phyloP scores from a whole-genome alignment of 345 rosid genomes.

The Acer saccharum region DNA sequence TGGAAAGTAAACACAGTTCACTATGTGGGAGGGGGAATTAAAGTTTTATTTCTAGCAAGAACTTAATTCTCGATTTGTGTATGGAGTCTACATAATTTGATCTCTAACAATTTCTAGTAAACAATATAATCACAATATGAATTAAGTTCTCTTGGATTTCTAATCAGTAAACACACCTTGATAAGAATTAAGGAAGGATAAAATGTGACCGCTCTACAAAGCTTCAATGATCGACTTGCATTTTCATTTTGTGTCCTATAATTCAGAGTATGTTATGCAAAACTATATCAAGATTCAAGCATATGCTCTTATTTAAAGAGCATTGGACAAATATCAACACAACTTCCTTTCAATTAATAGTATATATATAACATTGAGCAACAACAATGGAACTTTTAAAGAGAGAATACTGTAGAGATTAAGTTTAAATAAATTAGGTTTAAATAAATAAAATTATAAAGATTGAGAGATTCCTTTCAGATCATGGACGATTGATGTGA shows the following conservation, averaged over 20 bases:
- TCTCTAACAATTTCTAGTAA: no score
- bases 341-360: not conserved
- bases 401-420: not conserved
- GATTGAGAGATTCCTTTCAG: slow-evolving; percentile 33
- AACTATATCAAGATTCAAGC: not conserved
- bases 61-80: no score
- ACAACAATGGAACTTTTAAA: not conserved
- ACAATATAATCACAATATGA: no score
- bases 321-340: not conserved
- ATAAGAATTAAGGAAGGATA: no score
- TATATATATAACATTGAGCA: no score
- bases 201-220: no score
- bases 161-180: no score
- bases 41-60: no score
- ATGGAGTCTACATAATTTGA: no score
- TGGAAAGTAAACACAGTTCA: no score
- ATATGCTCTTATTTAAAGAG: not conserved
- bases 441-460: not conserved
- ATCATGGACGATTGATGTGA: slow-evolving; percentile 8
- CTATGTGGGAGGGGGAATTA: no score
- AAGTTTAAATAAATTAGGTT: not conserved
- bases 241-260: not conserved
- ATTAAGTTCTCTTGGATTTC: no score
- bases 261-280: not conserved
- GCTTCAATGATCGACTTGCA: not conserved